Evolutionary conservation across 306 rosid species (phyloP).

Genomic region (Castanea sativa): DNA sequence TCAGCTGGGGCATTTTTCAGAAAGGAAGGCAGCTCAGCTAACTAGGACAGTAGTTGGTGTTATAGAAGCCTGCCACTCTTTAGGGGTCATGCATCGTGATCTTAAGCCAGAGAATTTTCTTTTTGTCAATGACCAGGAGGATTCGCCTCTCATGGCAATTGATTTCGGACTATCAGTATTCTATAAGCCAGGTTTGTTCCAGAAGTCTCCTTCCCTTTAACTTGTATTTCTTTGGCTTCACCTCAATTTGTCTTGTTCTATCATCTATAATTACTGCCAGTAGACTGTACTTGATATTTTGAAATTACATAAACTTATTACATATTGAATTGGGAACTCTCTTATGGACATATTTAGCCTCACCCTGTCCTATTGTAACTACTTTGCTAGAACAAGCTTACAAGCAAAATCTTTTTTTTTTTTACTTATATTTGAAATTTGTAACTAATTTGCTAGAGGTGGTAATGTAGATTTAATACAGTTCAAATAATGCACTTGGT

Average conservation of each 20-base stretch:
- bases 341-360: neutral
- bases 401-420: no score
- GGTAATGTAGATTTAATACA: neutral
- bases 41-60: slow-evolving; percentile 74
- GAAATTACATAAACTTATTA: neutral
- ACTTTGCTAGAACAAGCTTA: no score
- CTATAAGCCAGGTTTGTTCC: slow-evolving; percentile 81
- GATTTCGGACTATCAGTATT: slow-evolving; percentile 88
- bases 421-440: neutral
- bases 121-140: slow-evolving; percentile 70
- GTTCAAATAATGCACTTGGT: neutral
- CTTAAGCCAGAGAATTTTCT: slow-evolving; percentile 95
- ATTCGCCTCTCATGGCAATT: slow-evolving; percentile 77
- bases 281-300: neutral
- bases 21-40: slow-evolving; percentile 73
- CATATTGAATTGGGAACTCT: neutral
- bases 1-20: slow-evolving; percentile 66
- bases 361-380: neutral
- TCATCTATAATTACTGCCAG: neutral
- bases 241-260: neutral
- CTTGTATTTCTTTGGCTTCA: neutral
- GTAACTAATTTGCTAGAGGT: neutral
- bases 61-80: slow-evolving; percentile 81
- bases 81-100: slow-evolving; percentile 96
- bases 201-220: neutral